phyloP scores from a whole-genome alignment of 1,139 yeast species.

The Candida sp. region DNA sequence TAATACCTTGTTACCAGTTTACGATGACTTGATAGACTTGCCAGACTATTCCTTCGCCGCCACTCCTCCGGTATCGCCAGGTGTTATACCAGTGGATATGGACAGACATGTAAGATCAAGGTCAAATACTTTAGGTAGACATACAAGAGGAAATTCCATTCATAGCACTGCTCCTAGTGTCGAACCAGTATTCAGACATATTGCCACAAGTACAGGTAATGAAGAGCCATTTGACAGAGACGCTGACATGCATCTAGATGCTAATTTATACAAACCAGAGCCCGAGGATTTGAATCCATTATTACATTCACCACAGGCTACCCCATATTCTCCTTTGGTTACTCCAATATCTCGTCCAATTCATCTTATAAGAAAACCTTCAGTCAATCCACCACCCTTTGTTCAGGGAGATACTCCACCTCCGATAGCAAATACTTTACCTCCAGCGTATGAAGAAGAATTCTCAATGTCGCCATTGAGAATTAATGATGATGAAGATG shows the following conservation, averaged over 20 bases:
- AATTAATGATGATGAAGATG: constrained; percentile 11
- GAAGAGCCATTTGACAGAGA: constrained; percentile 42
- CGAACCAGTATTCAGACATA: constrained; percentile 24
- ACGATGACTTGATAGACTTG: constrained; percentile 27
- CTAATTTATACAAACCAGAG: constrained; percentile 63
- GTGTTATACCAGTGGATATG: constrained; percentile 21
- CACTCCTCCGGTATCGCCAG: constrained; percentile 51
- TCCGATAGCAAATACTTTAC: constrained; percentile 24
- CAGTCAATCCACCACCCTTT: constrained; percentile 43
- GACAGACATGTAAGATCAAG: neutral
- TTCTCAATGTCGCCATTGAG: constrained; percentile 36
- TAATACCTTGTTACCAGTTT: constrained; percentile 64
- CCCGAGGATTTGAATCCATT: constrained; percentile 18
- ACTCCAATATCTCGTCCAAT: constrained; percentile 35
- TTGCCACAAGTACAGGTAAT: constrained; percentile 20
- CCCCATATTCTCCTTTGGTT: constrained; percentile 45
- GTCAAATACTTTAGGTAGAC: neutral
- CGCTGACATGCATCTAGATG: constrained; percentile 44
- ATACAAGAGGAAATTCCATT: constrained; percentile 1
- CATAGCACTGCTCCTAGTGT: constrained; percentile 1
- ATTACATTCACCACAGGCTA: constrained; percentile 57
- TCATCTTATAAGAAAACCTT: constrained; percentile 33
- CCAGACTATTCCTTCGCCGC: constrained; percentile 21
- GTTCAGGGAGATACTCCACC: constrained; percentile 30
- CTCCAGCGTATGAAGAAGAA: constrained; percentile 33